A percentile compares a stretch with the other conserved stretches of the same genome.
Evolutionary conservation across 305 asterid genomes (phyloP).

Genomic region (Fraxinus greggii): DNA sequence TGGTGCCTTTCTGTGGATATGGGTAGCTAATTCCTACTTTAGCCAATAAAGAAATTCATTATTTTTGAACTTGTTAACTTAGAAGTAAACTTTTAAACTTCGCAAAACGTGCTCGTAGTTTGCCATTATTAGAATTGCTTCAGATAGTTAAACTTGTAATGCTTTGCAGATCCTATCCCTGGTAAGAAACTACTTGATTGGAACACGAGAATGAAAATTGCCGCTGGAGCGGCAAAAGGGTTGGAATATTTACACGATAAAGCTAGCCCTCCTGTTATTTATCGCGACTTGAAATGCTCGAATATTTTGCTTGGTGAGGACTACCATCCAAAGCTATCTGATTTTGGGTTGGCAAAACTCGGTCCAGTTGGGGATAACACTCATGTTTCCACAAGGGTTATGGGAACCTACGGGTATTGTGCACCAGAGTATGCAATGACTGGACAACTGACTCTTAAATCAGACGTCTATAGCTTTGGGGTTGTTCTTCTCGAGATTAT

Average conservation of each 20-base stretch:
- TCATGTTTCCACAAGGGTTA: slow-evolving; percentile 82
- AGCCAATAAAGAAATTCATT: neutral
- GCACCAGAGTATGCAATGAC: slow-evolving; percentile 98
- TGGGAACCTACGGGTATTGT: slow-evolving; percentile 91
- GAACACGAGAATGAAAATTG: slow-evolving; percentile 82
- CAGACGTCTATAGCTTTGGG: slow-evolving; percentile 84
- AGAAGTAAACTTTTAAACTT: neutral
- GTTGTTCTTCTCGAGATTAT: slow-evolving; percentile 84
- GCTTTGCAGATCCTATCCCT: slow-evolving; percentile 50
- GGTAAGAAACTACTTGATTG: slow-evolving; percentile 59
- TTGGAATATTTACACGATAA: slow-evolving; percentile 77
- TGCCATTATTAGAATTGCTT: neutral
- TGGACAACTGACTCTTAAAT: slow-evolving; percentile 77
- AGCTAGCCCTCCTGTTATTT: slow-evolving; percentile 87
- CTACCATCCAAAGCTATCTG: slow-evolving; percentile 76
- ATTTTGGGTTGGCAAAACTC: slow-evolving; percentile 83
- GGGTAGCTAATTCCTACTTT: neutral
- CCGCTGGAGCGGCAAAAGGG: slow-evolving; percentile 93
- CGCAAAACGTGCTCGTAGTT: neutral
- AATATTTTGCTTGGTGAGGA: slow-evolving; percentile 75
- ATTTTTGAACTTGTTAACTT: neutral
- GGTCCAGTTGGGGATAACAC: slow-evolving; percentile 89
- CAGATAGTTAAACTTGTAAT: slow-evolving; percentile 5
- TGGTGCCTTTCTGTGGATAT: neutral
- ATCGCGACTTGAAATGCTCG: slow-evolving; percentile 83